Evolutionary conservation across 192 early-diverging fungal genomes (phyloP), one percentile per base, ranked within the genome.

Genomic region (Dissophora ornata): DNA sequence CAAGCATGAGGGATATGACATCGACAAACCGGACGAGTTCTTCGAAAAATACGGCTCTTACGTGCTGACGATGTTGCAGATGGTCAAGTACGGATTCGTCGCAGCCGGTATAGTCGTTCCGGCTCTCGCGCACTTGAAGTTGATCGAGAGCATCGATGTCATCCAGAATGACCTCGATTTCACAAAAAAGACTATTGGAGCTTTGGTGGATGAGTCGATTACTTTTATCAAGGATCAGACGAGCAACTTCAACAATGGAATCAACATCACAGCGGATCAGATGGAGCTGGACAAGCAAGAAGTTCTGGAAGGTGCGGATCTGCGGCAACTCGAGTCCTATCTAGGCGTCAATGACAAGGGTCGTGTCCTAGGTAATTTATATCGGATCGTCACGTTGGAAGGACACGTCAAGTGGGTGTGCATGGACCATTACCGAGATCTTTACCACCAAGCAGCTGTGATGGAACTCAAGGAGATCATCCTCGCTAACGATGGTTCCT

Each of bases 381-480:
- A 50, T 46, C 36, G 65, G 6, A 67, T 67, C 7, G 55, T 57
- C 8, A 67, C 65, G 3, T 7, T 4, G 2, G 53, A 56, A 18
- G 65, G 65, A 1, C 54, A 67, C 18, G 65, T 67, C 32, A 67
- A 67, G 45, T 67, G 65, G 65, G 65, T 67, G 0, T 67, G 65
- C 55, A 46, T n/a, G 26, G 36, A 38, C 36, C 36, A 38, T 13
- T 38, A 38, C 13, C 6, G 13, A 9, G 36, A 38, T 13, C 6
- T 38, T 13, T 38, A 38, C 13, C 7, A 38, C 7, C 36, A 38
- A 38, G 6, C 36, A 13, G 36, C 36, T 9, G 13, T 38, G 7
- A 38, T 9, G 13, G 36, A 38, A 13, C 36, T 38, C 7, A 13
- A 38, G 36, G 36, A 38, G 6, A 38, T 38, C 36, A 13, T 38